Percentiles rank a stretch among this genome's conserved stretches.
phyloP scores from a whole-genome alignment of 768 basidiomycete genomes.

The Podaxis rugospora region DNA sequence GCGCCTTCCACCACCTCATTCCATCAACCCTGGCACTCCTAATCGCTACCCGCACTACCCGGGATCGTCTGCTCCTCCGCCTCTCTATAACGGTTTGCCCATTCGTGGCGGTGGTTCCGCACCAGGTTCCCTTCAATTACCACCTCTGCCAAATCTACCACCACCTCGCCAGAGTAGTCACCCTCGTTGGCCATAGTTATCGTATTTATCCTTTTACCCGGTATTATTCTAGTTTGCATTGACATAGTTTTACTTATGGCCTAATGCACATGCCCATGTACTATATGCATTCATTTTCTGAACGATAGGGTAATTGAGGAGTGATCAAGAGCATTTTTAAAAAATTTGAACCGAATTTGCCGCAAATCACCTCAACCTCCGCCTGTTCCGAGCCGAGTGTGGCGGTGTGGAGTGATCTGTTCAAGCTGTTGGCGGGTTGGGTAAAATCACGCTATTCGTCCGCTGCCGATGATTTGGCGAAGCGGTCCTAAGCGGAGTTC shows the following conservation, averaged over 20 bases:
- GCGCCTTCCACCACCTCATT: conserved; percentile 13
- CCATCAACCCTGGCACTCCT: conserved; percentile 10
- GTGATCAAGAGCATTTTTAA: neutral
- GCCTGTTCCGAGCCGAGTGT: neutral
- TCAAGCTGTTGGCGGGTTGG: neutral
- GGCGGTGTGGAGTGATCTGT: neutral
- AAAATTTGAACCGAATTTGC: neutral
- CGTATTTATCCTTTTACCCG: conserved; percentile 1
- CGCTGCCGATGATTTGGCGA: neutral
- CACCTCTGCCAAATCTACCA: conserved; percentile 18
- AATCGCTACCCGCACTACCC: conserved; percentile 19
- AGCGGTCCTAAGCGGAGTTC: conserved; percentile 36
- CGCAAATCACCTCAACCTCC: neutral
- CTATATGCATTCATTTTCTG: conserved; percentile 7
- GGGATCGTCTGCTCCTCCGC: conserved; percentile 1
- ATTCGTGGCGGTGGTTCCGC: conserved; percentile 16
- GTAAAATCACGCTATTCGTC: neutral
- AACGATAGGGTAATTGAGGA: conserved; percentile 1
- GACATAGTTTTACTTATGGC: conserved; percentile 13
- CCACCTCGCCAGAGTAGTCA: conserved; percentile 8
- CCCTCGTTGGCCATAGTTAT: conserved; percentile 14
- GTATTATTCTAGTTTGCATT: conserved; percentile 7
- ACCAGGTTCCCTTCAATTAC: conserved; percentile 16
- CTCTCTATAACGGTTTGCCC: conserved; percentile 13
- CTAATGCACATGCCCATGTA: conserved; percentile 12